Evolutionary conservation across 1,139 yeast genomes (phyloP), one percentile per base, ranked within the genome.

Genomic region (Meyerozyma elateridarum): DNA sequence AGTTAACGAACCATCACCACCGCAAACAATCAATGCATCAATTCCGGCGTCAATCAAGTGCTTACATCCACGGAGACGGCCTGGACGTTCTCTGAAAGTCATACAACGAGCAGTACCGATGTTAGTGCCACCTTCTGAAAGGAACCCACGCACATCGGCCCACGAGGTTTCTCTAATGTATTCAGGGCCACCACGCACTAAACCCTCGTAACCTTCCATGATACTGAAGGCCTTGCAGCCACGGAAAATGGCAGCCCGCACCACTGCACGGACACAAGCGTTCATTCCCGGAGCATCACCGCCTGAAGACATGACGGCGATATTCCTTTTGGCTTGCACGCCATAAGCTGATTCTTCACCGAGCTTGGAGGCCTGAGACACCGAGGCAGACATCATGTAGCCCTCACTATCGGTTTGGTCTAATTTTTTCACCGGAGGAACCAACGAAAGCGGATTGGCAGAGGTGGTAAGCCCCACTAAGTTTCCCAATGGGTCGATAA

Each of bases 241-340:
- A 40, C 73, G 64, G 58, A 66, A 77, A 42, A 83, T 79, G 34
- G 85, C 84, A 0, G 89, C 76, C 45, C 93, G 64, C 6, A 82
- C 83, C 33, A 83, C 85, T 2, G 91, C 89, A 44, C 91, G 67
- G 7, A 83, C 91, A 17, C 78, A 81, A 5, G 91, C 85, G 51
- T 80, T 80, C 93, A 83, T 83, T 46, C 93, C 93, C 13, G 85
- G 91, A 29, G 91, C 82, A 54, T 83, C 93, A 50, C 93, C 93
- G 42, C 93, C 93, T 1, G 89, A 80, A 3, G 93, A 83, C 91
- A 83, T 83, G 15, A 83, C 85, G 1, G 85, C 93, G 37, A 83
- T 79, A 52, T 80, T 81, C 59, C 68, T 66, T n/a, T n/a, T 24
- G 8, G 18, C 27, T 4, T 2, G 18, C 18, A 21, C 21, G 22